A percentile compares a stretch with the other conserved stretches of the same genome.
Evolutionary conservation across 352 stramenopile genomes (phyloP).

Genomic region (Phytophthora macrochlamydospora): DNA sequence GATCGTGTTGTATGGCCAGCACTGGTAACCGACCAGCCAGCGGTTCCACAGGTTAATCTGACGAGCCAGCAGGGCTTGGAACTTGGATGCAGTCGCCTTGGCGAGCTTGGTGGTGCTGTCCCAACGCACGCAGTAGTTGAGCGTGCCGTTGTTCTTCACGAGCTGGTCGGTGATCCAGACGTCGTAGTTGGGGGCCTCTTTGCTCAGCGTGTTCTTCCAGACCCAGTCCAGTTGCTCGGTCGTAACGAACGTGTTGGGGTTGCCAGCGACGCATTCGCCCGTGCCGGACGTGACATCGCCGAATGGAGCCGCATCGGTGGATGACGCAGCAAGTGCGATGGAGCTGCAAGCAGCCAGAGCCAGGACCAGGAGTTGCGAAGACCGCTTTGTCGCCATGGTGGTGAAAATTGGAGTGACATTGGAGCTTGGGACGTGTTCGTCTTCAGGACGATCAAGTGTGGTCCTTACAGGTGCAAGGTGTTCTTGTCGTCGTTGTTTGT

Average conservation of each 20-base stretch:
- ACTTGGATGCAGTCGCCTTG: conserved; percentile 32
- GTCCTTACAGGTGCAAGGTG: no score
- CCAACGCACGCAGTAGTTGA: conserved; percentile 40
- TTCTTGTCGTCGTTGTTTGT: no score
- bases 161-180: conserved; percentile 31
- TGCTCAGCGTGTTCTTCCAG: neutral
- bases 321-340: neutral
- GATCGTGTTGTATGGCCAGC: neutral
- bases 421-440: no score
- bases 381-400: neutral
- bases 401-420: neutral
- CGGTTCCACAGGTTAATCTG: conserved; percentile 36
- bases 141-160: conserved; percentile 30
- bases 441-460: no score
- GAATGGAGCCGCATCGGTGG: conserved; percentile 4
- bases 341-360: neutral
- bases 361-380: neutral
- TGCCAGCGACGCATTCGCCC: conserved; percentile 6
- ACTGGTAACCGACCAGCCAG: conserved; percentile 19
- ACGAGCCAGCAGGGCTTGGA: conserved; percentile 25
- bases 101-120: conserved; percentile 31
- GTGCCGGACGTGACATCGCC: conserved; percentile 11
- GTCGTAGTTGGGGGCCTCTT: neutral
- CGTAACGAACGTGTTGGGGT: conserved; percentile 10
- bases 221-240: neutral